Evolutionary conservation across 306 rosid species (phyloP), one percentile per base, ranked within the genome.

Genomic region (Oemleria cerasiformis): DNA sequence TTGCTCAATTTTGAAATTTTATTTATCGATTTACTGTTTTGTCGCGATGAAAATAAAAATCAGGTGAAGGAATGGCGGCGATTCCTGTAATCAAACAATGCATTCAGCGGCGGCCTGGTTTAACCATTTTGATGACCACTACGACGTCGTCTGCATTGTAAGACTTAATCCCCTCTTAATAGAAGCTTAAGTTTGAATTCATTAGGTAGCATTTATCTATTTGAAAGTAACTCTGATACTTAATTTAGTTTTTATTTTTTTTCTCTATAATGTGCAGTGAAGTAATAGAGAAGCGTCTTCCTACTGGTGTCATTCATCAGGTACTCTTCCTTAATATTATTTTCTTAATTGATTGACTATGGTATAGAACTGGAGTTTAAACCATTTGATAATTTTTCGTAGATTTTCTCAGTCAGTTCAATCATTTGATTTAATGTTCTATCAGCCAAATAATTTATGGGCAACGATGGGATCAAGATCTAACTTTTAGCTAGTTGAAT

Each of bases 11-110:
- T 19, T 65, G 44, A 19, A 44, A 43, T 30, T 38, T 47, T 4
- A 8, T 30, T 23, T 9, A 12, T 11, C 48, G 17, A 51, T 49
- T 34, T 16, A 30, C 5, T 16, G 30, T 2, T 25, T 44, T 42
- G 23, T 20, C 62, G 56, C 34, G 42, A 7, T 30, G 8, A 13
- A 65, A 56, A 48, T 20, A 60, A 2, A 38, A 23, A 38, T 48
- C 83, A 85, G 98, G 98, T 50, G 98, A 93, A 88, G 97, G 98
- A 72, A 78, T 88, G 91, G 74, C 89, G 19, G 94, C 96, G 34
- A 78, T 93, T 88, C 94, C 97, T 21, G 84, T 93, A 17, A 86
- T 93, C 85, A 88, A 80, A 80, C 84, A 83, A 47, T 88, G 94
- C 81, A 82, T 88, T 53, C 81, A 58, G 73, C 81, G 14, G 49